Base-by-base conservation (phyloP, 73 alveolate species). In the Paramecium biaurelia region DNA sequence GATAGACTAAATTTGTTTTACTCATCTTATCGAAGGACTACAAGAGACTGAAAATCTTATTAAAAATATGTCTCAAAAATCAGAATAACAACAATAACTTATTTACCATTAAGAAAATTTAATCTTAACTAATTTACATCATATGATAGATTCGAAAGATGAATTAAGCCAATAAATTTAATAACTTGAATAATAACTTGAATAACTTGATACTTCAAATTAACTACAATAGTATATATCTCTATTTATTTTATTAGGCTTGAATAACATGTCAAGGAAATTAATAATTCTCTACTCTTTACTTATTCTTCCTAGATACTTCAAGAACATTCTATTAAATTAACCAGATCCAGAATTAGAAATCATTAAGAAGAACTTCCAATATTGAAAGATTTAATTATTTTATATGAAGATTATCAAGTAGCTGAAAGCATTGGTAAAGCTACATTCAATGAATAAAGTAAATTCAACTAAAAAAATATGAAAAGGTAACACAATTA, bases 381-480 rank as follows among this genome's bases (percentile, higher is more conserved):
- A 63, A 1, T 12, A 63, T n/a, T 63, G 11, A 26, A n/a, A 8
- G 23, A 63, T 11, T 7, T 30, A 63, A 63, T 63, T 0, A 63
- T 63, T 63, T 63, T 63, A 26, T 49, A 63, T 30, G 34, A 72
- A 72, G 34, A 72, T 41, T 72, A 35, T 34, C 43, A 72, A 35
- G 57, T 72, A 15, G 86, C 86, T 34, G 86, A 72, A 72, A 41
- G 63, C 4, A 72, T 72, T 28, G 86, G 86, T 10, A 34, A 34
- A 6, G 86, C 86, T 12, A 34, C 30, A 30, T 72, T 72, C n/a
- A 72, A 34, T 34, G 37, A 30, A 34, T 14, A 11, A 72, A 32
- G 86, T 72, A 68, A 15, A 26, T 10, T 30, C 5, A 45, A 45
- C 7, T 45, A 11, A 45, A 0, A 1, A 72, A 4, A 9, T 34